phyloP scores from a whole-genome alignment of 1,284 basidiomycete genomes.

The Irpex sp. region DNA sequence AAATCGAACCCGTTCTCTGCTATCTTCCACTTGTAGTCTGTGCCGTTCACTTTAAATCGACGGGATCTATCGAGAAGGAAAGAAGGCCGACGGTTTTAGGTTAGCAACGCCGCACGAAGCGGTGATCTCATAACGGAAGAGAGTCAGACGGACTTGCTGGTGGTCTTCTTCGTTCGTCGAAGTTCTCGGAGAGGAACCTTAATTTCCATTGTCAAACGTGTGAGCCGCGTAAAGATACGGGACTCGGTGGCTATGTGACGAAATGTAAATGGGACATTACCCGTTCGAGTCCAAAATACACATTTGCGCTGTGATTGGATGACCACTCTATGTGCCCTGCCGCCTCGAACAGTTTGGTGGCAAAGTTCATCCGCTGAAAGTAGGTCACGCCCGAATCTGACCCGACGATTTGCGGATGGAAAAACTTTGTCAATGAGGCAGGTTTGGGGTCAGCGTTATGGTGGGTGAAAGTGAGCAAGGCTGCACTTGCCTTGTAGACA shows the following conservation, averaged over 20 bases:
- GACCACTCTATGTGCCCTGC: slow-evolving; percentile 53
- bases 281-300: slow-evolving; percentile 46
- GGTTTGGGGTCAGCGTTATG: background rate
- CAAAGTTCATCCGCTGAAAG: slow-evolving; percentile 45
- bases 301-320: slow-evolving; percentile 39
- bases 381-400: slow-evolving; percentile 41
- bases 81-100: background rate
- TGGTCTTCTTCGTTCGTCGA: slow-evolving; percentile 44
- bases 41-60: slow-evolving; percentile 46
- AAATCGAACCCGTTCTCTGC: slow-evolving; percentile 42
- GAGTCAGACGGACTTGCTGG: slow-evolving; percentile 41
- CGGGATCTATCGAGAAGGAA: slow-evolving; percentile 38
- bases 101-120: background rate
- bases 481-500: slow-evolving; percentile 41
- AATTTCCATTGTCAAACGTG: background rate
- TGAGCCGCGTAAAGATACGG: background rate
- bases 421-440: slow-evolving; percentile 35
- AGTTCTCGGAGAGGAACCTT: slow-evolving; percentile 47
- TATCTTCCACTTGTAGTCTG: slow-evolving; percentile 60
- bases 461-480: background rate
- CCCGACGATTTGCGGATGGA: slow-evolving; percentile 44
- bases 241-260: background rate
- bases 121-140: background rate
- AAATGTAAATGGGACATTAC: slow-evolving; percentile 23
- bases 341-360: slow-evolving; percentile 42